Base-by-base conservation (phyloP, 139 green algal genomes). In the Protoeuglena noctilucae region DNA sequence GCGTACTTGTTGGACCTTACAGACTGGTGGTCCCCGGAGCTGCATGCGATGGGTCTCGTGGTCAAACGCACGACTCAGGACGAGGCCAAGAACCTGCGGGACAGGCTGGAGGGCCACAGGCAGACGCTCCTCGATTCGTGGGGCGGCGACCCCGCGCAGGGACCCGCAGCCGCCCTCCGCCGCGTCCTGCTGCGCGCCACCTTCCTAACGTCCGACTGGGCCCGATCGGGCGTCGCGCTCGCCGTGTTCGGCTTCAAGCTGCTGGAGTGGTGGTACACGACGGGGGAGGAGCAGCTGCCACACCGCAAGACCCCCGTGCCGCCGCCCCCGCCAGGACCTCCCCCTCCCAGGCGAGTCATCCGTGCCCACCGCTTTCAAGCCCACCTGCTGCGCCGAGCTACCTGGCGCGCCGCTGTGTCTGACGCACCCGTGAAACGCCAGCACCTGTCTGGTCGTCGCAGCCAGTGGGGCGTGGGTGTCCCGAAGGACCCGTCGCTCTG, bases 221-320 rank as follows among this genome's bases (percentile, higher is more conserved):
- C 66, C 2, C 71, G 74, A 28, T 77, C 53, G 25, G 67, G 72
- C 0, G 70, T 93, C 45, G 84, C 93, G 23, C 61, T 87, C n/a
- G 66, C 73, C 1, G 80, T 93, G 17, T 93, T 93, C 67, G 80
- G 65, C 6, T 93, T 89, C 78, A 93, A 77, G 73, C 45, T 87
- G 45, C 60, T 94, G 18, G 86, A 95, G 72, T 95, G 86, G 86
- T 95, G 86, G 86, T 95, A 88, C 61, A 80, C 66, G 2, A 81
- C 80, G 9, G 86, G 70, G 4, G 86, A 95, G 61, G 69, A 80
- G 30, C 53, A 65, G 23, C 57, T 95, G 46, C 64, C 70, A 0
- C 47, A 49, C 0, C 45, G 54, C 2, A 66, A 74, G 30, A 60
- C 63, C n/a, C n/a, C n/a, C n/a, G n/a, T n/a, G n/a, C n/a, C n/a